phyloP scores from a whole-genome alignment of 352 stramenopile species.

The Phytophthora cactorum region DNA sequence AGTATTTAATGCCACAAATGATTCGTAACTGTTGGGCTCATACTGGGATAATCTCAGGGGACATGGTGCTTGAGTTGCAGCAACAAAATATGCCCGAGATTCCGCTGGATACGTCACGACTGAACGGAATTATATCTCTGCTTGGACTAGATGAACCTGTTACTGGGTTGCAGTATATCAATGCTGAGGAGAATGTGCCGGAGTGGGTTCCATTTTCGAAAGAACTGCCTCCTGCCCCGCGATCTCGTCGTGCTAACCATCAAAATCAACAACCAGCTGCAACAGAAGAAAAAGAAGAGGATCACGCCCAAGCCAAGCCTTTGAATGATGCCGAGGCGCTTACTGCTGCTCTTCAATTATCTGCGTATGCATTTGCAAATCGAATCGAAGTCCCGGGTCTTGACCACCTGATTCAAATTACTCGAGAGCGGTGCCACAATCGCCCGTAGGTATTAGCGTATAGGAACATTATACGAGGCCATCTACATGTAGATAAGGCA shows the following conservation, averaged over 20 bases:
- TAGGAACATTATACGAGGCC: too few species aligned
- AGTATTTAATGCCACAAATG: constrained; percentile 2
- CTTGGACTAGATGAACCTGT: constrained; percentile 14
- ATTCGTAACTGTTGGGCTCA: constrained; percentile 27
- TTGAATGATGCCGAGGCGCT: constrained; percentile 25
- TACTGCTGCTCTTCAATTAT: constrained; percentile 21
- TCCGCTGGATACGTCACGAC: constrained; percentile 7
- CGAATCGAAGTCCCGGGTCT: constrained; percentile 22
- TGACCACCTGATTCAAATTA: constrained; percentile 14
- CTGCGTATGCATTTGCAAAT: constrained; percentile 28
- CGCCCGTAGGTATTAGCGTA: not conserved
- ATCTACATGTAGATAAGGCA: too few species aligned
- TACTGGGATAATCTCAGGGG: constrained; percentile 23
- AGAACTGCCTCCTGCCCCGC: constrained; percentile 16
- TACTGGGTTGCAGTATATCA: constrained; percentile 24
- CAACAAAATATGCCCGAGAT: constrained; percentile 13
- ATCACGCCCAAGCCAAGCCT: not conserved
- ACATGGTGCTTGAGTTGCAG: constrained; percentile 9
- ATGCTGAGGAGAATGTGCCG: constrained; percentile 18
- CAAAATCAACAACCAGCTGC: not conserved
- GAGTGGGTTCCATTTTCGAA: constrained; percentile 20
- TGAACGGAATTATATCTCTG: constrained; percentile 17
- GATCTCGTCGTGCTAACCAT: constrained; percentile 19
- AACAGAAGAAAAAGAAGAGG: not conserved
- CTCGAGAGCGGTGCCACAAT: constrained; percentile 14